A percentile compares a stretch with the other conserved stretches of the same genome.
These are phyloP conservation scores for Aspergillus cristatus DNA, from an alignment of 495 filamentous ascomycete genomes.

Conservation along the genomic window DNA sequence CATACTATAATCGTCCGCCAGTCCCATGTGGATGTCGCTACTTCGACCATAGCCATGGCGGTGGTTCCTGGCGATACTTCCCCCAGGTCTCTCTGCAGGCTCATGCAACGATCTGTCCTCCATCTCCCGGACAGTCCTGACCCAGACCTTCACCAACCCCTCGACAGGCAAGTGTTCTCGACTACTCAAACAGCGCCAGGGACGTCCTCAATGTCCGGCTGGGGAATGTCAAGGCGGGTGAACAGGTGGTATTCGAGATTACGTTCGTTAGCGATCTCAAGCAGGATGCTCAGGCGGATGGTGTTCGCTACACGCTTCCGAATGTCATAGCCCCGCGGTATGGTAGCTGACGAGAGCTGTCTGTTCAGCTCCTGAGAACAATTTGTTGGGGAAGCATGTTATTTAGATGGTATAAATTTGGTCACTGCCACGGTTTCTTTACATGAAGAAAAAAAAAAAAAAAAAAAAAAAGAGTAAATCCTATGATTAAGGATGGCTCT, in stretches of 20 bases:
- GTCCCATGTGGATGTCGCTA: slow-evolving; percentile 4
- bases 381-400: not conserved
- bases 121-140: slow-evolving; percentile 48
- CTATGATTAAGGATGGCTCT: no score
- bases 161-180: slow-evolving; percentile 50
- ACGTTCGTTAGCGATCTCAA: slow-evolving; percentile 60
- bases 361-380: not conserved
- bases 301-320: slow-evolving; percentile 56
- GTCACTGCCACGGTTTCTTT: no score
- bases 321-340: slow-evolving; percentile 55
- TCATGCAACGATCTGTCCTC: slow-evolving; percentile 46
- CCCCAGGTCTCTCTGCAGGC: slow-evolving; percentile 43
- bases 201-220: slow-evolving; percentile 58
- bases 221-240: slow-evolving; percentile 51
- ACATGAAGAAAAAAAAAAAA: no score
- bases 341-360: slow-evolving; percentile 17
- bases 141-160: slow-evolving; percentile 52
- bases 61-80: slow-evolving; percentile 29
- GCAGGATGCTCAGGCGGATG: slow-evolving; percentile 52
- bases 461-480: no score
- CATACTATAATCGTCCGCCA: no score
- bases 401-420: not conserved
- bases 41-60: not conserved
- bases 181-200: slow-evolving; percentile 45
- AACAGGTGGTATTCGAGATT: slow-evolving; percentile 46